Evolutionary conservation across 2,329 filamentous ascomycete species (phyloP).

Genomic region (Sphaerulina musiva): DNA sequence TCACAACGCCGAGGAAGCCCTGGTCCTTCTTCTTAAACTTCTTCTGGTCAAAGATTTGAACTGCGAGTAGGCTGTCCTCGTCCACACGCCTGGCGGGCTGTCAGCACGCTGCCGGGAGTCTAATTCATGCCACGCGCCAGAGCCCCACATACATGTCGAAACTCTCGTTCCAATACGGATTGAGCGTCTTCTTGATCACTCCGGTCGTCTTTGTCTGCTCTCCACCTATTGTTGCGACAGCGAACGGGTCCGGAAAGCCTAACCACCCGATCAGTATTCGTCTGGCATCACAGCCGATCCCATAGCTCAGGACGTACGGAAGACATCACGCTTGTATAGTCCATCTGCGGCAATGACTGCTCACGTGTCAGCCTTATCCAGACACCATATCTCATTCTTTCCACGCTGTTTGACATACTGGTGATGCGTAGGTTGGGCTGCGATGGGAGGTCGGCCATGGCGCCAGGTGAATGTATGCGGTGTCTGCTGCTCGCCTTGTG

Average conservation of each 20-base stretch:
- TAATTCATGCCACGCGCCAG: background rate
- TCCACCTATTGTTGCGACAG: conserved; percentile 91
- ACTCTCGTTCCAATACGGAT: conserved; percentile 99
- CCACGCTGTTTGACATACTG: conserved; percentile 53
- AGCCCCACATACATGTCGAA: conserved; percentile 77
- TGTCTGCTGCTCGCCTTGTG: background rate
- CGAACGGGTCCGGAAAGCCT: conserved; percentile 98
- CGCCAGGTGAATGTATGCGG: conserved; percentile 1
- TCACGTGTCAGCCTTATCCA: conserved; percentile 19
- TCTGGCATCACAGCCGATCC: background rate
- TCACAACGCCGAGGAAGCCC: conserved; percentile 95
- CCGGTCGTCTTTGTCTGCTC: conserved; percentile 98
- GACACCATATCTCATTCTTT: background rate
- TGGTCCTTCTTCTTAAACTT: conserved; percentile 99
- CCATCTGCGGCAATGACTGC: conserved; percentile 97
- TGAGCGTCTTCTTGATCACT: conserved; percentile 94
- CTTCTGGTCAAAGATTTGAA: conserved; percentile 99
- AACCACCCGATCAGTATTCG: conserved; percentile 18
- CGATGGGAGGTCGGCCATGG: conserved; percentile 41
- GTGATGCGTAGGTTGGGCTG: conserved; percentile 83
- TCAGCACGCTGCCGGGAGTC: conserved; percentile 8
- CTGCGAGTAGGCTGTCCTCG: conserved; percentile 92
- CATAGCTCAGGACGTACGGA: conserved; percentile 60
- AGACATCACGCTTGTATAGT: conserved; percentile 98
- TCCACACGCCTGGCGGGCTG: conserved; percentile 62